Evolutionary conservation across 768 basidiomycete genomes (phyloP).

Genomic region (Boletus vinaceobasis): DNA sequence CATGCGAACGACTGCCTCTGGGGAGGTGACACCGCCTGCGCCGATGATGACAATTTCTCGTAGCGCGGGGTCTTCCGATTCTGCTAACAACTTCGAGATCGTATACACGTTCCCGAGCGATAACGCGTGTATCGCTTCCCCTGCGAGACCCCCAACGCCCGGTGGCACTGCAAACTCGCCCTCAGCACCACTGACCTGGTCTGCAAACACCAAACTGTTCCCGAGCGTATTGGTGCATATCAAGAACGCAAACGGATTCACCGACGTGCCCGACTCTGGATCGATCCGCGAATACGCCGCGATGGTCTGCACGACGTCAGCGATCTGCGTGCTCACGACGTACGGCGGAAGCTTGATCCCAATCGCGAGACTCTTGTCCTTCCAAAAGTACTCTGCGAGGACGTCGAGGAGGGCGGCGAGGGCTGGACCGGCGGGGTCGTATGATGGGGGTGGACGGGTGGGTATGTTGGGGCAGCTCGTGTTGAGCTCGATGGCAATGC

Average conservation of each 20-base stretch:
- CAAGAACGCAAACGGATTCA: conserved; percentile 64
- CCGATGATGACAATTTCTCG: conserved; percentile 62
- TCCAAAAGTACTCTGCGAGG: conserved; percentile 46
- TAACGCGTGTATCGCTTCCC: conserved; percentile 70
- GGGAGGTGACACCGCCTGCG: conserved; percentile 74
- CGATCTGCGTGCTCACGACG: conserved; percentile 59
- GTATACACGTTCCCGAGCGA: conserved; percentile 75
- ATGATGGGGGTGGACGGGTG: conserved; percentile 60
- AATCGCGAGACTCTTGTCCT: conserved; percentile 56
- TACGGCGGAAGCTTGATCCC: conserved; percentile 83
- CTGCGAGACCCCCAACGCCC: conserved; percentile 69
- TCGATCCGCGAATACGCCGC: conserved; percentile 34
- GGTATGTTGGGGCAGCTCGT: conserved; percentile 81
- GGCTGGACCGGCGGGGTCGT: conserved; percentile 41
- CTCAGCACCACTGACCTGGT: conserved; percentile 39
- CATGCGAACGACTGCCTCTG: conserved; percentile 64
- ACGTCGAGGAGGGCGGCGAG: conserved; percentile 54
- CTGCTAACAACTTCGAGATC: conserved; percentile 51
- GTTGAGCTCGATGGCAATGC: conserved; percentile 77
- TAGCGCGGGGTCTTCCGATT: conserved; percentile 40
- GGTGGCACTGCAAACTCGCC: conserved; percentile 58
- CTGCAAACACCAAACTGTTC: conserved; percentile 58
- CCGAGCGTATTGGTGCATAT: conserved; percentile 83
- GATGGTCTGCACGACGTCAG: conserved; percentile 47
- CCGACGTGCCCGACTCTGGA: conserved; percentile 7